These are phyloP conservation scores for Barnettozyma californica DNA, from an alignment of 805 yeast genomes.

Conservation along the genomic window DNA sequence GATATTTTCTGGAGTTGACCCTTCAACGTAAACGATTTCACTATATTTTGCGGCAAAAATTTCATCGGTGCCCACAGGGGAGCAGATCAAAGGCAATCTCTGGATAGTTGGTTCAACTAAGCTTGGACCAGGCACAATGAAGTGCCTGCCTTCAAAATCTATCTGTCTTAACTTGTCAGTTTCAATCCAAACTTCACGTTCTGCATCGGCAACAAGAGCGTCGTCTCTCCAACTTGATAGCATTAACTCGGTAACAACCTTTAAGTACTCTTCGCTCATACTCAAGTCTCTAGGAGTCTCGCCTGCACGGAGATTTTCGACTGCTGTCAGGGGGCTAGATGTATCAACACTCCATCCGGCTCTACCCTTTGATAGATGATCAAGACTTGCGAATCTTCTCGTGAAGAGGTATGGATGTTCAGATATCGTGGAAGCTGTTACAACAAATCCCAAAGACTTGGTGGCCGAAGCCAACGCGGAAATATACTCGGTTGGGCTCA, in stretches of 20 bases:
- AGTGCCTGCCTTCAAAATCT: conserved; percentile 27
- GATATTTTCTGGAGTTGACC: neutral
- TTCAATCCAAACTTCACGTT: conserved; percentile 27
- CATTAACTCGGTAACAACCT: conserved; percentile 36
- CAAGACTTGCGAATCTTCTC: neutral
- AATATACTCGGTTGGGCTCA: neutral
- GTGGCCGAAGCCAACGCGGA: neutral
- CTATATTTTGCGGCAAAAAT: neutral
- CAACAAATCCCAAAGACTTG: neutral
- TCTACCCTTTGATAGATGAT: neutral
- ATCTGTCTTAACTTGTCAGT: conserved; percentile 32
- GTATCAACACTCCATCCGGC: neutral
- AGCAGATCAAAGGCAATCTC: neutral
- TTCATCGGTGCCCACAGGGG: neutral
- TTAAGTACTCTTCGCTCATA: conserved; percentile 22
- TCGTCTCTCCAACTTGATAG: conserved; percentile 42
- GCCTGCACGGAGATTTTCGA: neutral
- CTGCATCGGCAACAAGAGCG: conserved; percentile 20
- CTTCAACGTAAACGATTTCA: neutral
- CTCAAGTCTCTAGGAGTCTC: neutral
- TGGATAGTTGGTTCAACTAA: neutral
- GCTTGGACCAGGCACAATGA: neutral
- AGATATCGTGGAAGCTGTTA: neutral
- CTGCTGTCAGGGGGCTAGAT: neutral
- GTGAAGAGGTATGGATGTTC: neutral